Percentiles rank a stretch among this genome's conserved stretches.
These are phyloP conservation scores for Cystobasidium sp. DNA, from an alignment of 1,284 basidiomycete species.

Conservation along the genomic window DNA sequence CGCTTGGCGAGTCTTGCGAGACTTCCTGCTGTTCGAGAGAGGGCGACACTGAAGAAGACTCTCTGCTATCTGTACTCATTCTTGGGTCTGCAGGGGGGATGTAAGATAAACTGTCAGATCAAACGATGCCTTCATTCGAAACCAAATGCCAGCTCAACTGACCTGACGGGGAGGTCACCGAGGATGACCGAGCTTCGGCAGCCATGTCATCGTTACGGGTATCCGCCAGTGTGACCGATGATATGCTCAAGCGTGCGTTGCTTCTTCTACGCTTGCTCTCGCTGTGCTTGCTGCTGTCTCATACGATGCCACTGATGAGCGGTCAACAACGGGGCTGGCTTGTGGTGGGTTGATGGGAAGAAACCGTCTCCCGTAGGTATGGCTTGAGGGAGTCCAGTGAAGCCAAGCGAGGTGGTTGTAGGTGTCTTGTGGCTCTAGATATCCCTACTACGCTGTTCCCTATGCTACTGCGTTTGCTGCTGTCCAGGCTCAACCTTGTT, in stretches of 20 bases:
- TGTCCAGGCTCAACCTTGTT: background rate
- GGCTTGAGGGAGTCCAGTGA: background rate
- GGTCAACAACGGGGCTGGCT: too few species aligned
- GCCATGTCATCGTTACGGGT: background rate
- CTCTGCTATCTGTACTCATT: constrained; percentile 1
- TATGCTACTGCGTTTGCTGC: background rate
- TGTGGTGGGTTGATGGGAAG: too few species aligned
- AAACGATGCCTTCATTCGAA: too few species aligned
- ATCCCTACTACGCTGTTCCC: background rate
- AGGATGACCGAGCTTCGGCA: background rate
- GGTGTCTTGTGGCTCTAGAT: background rate
- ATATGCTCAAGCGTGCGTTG: too few species aligned
- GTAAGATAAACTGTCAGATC: background rate
- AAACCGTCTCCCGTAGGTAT: too few species aligned
- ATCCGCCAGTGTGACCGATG: background rate
- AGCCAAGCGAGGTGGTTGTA: background rate
- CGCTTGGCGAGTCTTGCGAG: constrained; percentile 12
- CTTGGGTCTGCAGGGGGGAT: background rate
- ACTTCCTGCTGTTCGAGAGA: background rate
- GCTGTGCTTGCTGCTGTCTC: too few species aligned
- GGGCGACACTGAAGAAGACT: background rate
- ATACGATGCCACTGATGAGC: too few species aligned
- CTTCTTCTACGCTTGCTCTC: too few species aligned
- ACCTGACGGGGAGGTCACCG: background rate
- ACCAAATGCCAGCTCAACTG: background rate